Base-by-base conservation (phyloP, 768 basidiomycete genomes). In the Gyrodon lividus region DNA sequence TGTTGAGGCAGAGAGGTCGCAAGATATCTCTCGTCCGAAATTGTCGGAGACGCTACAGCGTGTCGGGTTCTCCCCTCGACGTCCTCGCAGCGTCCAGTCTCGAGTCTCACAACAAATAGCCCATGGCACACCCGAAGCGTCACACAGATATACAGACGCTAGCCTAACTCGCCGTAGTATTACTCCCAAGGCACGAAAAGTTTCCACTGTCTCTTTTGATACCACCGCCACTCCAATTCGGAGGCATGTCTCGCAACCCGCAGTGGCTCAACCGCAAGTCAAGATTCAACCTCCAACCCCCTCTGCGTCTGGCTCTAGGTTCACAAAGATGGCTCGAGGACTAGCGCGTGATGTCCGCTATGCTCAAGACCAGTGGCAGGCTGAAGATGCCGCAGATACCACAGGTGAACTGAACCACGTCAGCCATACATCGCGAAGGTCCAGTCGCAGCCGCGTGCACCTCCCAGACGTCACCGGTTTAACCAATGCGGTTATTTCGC, bases 401-500 rank as follows among this genome's bases (percentile, higher is more conserved):
- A 43, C 28, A 5, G 42, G 44, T 6, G 56, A 65, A 6, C 28
- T 9, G 1, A 41, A 49, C 17, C 50, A 54, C 14, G 51, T 53
- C 23, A 50, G n/a, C 33, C 58, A 48, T 14, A 13, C 50, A 41
- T 43, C 54, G 4, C 63, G 56, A 54, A 64, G 54, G 49, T 56
- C 60, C 10, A 70, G 64, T 44, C 68, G 63, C 44, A 71, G 70
- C 24, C 76, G 75, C 30, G 64, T 90, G 17, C 79, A 84, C 44
- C 71, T 92, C 2, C 91, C 90, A 1, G 92, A 93, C 59, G 82
- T 94, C 4, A 94, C 92, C 7, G 92, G 91, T 0, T 66, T 93
- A 9, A 93, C 89, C 0, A 84, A 77, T 39, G 91, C 87, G 0
- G 83, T 92, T 13, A 81, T 82, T 46, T 87, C 87, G 4, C 91